Conservation (phyloP, 2,329 filamentous ascomycete genomes). For the Grosmannia serpens region DNA sequence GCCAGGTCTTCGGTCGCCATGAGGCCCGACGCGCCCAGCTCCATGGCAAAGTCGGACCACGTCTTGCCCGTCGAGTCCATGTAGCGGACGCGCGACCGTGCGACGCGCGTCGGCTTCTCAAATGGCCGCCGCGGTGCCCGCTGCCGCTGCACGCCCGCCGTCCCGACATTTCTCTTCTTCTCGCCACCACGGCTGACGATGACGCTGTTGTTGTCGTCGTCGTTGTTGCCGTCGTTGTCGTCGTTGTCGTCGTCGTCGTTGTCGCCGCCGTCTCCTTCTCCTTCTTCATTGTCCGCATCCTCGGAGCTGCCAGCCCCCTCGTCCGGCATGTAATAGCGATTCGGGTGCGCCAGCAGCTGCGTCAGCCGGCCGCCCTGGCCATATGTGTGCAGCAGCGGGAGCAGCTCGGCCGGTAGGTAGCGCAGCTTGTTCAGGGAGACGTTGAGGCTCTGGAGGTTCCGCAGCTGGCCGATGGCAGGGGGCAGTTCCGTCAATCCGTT, state of each 20-base stretch:
- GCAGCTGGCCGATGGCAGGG: slow-evolving; percentile 43
- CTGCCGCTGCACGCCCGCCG: neutral
- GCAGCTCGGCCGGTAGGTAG: slow-evolving; percentile 50
- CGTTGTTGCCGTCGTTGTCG: neutral
- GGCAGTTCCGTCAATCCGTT: slow-evolving; percentile 53
- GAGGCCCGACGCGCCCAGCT: neutral
- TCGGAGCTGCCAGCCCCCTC: neutral
- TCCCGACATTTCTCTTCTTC: neutral
- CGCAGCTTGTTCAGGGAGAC: slow-evolving; percentile 51
- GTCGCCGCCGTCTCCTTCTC: neutral
- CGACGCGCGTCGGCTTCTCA: neutral
- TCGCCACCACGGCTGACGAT: neutral
- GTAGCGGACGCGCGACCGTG: slow-evolving; percentile 12
- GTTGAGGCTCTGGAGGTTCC: slow-evolving; percentile 51
- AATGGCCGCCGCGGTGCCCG: neutral
- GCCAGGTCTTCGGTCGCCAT: slow-evolving; percentile 10
- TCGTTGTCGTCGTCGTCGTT: slow-evolving; percentile 1
- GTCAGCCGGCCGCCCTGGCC: slow-evolving; percentile 31
- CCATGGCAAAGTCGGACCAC: neutral
- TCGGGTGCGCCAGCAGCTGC: slow-evolving; percentile 47
- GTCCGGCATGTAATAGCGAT: slow-evolving; percentile 40
- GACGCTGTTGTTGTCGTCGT: slow-evolving; percentile 4
- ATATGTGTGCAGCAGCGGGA: slow-evolving; percentile 34
- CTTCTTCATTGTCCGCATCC: neutral
- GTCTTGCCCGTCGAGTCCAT: slow-evolving; percentile 9